phyloP scores from a whole-genome alignment of 192 early-diverging fungal genomes.

The Pilaira anomala region DNA sequence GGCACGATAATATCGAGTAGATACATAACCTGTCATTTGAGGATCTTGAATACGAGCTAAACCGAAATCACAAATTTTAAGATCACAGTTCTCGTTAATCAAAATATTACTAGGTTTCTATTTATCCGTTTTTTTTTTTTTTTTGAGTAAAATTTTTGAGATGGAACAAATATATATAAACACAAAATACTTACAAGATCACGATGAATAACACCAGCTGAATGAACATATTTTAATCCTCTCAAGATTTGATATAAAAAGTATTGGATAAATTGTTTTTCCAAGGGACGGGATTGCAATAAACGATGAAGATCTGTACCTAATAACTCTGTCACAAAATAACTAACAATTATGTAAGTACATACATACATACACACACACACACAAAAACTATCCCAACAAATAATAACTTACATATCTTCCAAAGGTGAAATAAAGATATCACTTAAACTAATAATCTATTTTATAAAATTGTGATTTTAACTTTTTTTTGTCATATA shows the following conservation, averaged over 20 bases:
- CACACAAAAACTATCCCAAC: too few species aligned
- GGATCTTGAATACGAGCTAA: conserved; percentile 91
- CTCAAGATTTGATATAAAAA: conserved; percentile 95
- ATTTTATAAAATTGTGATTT: too few species aligned
- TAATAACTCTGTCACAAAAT: conserved; percentile 95
- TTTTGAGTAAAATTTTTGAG: too few species aligned
- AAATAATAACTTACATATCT: conserved; percentile 66
- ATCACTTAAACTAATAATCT: conserved; percentile 89
- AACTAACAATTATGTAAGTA: conserved; percentile 42
- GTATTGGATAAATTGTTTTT: conserved; percentile 96
- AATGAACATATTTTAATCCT: conserved; percentile 92
- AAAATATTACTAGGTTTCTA: conserved; percentile 94
- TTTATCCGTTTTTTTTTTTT: too few species aligned
- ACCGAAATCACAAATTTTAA: conserved; percentile 99
- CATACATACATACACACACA: neutral
- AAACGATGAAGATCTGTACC: conserved; percentile 95
- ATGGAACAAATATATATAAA: neutral
- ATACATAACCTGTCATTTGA: conserved; percentile 98
- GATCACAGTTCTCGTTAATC: conserved; percentile 96
- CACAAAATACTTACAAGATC: conserved; percentile 63
- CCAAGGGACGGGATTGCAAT: conserved; percentile 82
- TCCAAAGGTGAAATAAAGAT: conserved; percentile 92
- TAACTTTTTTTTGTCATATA: neutral
- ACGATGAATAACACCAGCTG: conserved; percentile 92
- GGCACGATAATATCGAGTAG: conserved; percentile 95